Evolutionary conservation across 805 yeast genomes (phyloP).

Genomic region (Saccharomycopsis amapae): DNA sequence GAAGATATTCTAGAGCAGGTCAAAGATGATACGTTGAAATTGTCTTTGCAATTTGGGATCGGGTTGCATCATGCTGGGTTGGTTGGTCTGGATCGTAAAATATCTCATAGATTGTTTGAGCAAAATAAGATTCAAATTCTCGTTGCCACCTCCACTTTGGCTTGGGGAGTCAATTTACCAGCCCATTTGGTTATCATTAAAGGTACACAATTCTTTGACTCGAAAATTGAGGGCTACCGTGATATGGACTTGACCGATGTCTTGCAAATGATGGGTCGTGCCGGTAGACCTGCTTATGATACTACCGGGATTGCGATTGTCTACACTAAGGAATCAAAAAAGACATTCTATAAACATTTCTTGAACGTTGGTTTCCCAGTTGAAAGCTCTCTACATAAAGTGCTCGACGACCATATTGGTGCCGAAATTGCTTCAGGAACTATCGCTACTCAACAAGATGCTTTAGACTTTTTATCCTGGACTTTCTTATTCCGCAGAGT

Average conservation of each 20-base stretch:
- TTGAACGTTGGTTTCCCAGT: constrained; percentile 94
- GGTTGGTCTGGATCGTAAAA: constrained; percentile 80
- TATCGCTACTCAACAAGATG: constrained; percentile 90
- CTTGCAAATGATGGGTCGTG: constrained; percentile 97
- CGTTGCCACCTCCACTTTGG: constrained; percentile 96
- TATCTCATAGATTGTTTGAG: constrained; percentile 81
- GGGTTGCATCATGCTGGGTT: constrained; percentile 98
- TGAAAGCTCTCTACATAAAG: constrained; percentile 73
- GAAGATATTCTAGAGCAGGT: constrained; percentile 44
- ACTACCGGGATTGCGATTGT: constrained; percentile 87
- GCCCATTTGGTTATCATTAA: constrained; percentile 98
- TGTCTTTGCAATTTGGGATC: constrained; percentile 72
- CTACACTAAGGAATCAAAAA: constrained; percentile 71
- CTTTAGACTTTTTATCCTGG: constrained; percentile 92
- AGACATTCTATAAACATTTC: constrained; percentile 83
- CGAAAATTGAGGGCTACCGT: constrained; percentile 89
- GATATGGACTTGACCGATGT: constrained; percentile 96
- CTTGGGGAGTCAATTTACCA: constrained; percentile 99
- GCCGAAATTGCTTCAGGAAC: constrained; percentile 96
- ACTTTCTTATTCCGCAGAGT: constrained; percentile 90
- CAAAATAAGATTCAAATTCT: constrained; percentile 82
- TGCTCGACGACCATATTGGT: constrained; percentile 83
- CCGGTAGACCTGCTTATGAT: constrained; percentile 97
- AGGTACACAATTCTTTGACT: constrained; percentile 94
- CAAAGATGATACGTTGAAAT: constrained; percentile 73